A percentile compares a stretch with the other conserved stretches of the same genome.
Conservation (phyloP, 345 rosid genomes). For the Iberis pinnata region DNA sequence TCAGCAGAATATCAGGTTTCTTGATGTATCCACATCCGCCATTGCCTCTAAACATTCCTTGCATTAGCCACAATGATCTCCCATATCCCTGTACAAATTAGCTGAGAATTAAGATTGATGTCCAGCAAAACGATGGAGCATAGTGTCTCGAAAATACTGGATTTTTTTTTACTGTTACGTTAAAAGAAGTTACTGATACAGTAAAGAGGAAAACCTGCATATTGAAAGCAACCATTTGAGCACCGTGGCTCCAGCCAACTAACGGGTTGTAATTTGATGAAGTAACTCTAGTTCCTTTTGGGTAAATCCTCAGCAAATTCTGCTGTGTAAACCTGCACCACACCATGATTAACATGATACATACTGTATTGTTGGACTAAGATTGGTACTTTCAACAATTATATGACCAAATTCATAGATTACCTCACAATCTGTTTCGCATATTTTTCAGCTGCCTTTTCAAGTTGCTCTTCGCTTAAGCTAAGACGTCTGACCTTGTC, state of each 20-base stretch:
- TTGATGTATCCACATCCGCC: constrained; percentile 83
- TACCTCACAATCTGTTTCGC: neutral
- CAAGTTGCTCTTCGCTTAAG: neutral
- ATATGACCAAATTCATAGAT: neutral
- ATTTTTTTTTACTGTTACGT: too few species aligned
- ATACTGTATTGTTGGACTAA: neutral
- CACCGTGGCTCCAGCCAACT: constrained; percentile 86
- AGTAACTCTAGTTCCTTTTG: constrained; percentile 59
- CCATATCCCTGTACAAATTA: constrained; percentile 21
- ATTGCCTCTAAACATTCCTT: constrained; percentile 80
- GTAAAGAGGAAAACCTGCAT: constrained; percentile 51
- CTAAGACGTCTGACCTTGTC: neutral
- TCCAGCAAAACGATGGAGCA: neutral
- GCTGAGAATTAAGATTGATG: neutral
- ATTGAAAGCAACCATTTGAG: constrained; percentile 99
- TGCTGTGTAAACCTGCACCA: constrained; percentile 50
- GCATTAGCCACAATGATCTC: constrained; percentile 69
- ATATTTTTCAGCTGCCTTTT: neutral
- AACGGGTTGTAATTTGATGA: constrained; percentile 85
- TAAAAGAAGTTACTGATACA: neutral
- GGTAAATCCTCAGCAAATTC: constrained; percentile 72
- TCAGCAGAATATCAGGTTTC: constrained; percentile 58
- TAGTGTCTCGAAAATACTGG: too few species aligned
- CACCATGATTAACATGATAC: neutral
- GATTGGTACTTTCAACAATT: neutral